Base-by-base conservation (phyloP, 768 basidiomycete species). In the Kwoniella shandongensis region DNA sequence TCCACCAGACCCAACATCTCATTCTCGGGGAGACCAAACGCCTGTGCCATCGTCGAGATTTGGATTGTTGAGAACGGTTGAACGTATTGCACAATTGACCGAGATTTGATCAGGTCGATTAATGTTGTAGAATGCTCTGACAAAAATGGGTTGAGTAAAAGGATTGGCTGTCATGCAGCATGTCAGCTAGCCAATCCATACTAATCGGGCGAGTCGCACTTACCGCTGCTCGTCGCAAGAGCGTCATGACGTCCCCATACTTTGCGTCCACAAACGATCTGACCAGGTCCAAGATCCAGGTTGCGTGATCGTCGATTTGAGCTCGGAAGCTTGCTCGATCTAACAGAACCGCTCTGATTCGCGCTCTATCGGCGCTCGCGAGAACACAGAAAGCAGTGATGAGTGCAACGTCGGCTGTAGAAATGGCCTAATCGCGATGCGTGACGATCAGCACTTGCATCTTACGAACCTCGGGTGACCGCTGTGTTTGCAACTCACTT, bases 31-130 rank as follows among this genome's bases (percentile, higher is more conserved):
- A 88, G 87, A 2, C 91, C 92, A 68, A 97, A 94, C 10, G 91
- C 90, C 2, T 78, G 74, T 35, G 87, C 85, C 89, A 96, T 93
- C 32, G 87, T 83, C 40, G 86, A 85, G 26, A 97, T 82, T 40
- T 84, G 81, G 72, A 96, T 89, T 8, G 88, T 84, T 25, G 87
- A 82, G 76, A 92, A 98, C 0, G 93, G 93, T 65, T 86, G 83
- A 80, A 96, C 91, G 78, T 93, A 97, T 45, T 91, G 83, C n/a
- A 84, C 80, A 46, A 97, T 81, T 0, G 90, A 86, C 57, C 84
- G 85, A 63, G 87, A 85, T 38, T 84, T 85, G 76, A 97, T 87
- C 27, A 84, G 80, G 66, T 80, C 81, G 35, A 83, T 83, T 45
- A 98, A 79, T 11, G 81, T 81, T 49, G 77, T 64, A 36, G 91